phyloP scores from a whole-genome alignment of 257 asterid species.

The Anisodus acutangulus region DNA sequence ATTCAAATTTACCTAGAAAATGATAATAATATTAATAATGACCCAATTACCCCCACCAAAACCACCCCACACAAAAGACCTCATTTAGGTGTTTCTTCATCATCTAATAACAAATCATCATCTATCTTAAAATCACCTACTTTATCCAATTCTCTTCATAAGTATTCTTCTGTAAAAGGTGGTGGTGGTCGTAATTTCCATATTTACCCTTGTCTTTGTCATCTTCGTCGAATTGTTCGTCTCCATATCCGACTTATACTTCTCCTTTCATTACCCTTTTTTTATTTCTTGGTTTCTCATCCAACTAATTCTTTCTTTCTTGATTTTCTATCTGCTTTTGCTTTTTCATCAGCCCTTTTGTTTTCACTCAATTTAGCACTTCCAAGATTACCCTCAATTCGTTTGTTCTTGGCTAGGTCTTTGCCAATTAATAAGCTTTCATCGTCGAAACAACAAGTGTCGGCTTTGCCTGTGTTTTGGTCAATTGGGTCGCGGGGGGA shows the following conservation, averaged over 20 bases:
- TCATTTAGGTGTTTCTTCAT: slow-evolving; percentile 41
- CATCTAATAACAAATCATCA: slow-evolving; percentile 15
- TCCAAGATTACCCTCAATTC: slow-evolving; percentile 77
- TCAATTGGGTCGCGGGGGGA: slow-evolving; percentile 76
- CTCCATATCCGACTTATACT: slow-evolving; percentile 74
- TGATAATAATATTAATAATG: slow-evolving; percentile 50
- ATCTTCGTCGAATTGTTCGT: slow-evolving; percentile 74
- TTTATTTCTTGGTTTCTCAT: slow-evolving; percentile 80
- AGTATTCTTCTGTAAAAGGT: slow-evolving; percentile 30
- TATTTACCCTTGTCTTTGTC: slow-evolving; percentile 66
- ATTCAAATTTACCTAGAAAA: no score
- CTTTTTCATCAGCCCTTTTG: slow-evolving; percentile 80
- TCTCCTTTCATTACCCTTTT: slow-evolving; percentile 72
- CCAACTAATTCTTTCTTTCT: slow-evolving; percentile 84
- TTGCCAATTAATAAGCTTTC: slow-evolving; percentile 62
- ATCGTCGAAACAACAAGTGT: slow-evolving; percentile 47
- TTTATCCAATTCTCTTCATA: slow-evolving; percentile 59
- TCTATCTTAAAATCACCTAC: slow-evolving; percentile 57
- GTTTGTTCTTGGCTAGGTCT: slow-evolving; percentile 72
- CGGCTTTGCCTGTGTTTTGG: slow-evolving; percentile 86
- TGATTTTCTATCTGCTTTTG: slow-evolving; percentile 86
- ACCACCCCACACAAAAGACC: slow-evolving; percentile 79
- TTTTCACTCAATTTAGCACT: slow-evolving; percentile 85
- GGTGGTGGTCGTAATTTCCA: slow-evolving; percentile 23
- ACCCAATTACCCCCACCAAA: slow-evolving; percentile 54